A percentile compares a stretch with the other conserved stretches of the same genome.
These are phyloP conservation scores for Pyrenochaeta sp. DNA, from an alignment of 2,329 filamentous ascomycete species.

Conservation along the genomic window DNA sequence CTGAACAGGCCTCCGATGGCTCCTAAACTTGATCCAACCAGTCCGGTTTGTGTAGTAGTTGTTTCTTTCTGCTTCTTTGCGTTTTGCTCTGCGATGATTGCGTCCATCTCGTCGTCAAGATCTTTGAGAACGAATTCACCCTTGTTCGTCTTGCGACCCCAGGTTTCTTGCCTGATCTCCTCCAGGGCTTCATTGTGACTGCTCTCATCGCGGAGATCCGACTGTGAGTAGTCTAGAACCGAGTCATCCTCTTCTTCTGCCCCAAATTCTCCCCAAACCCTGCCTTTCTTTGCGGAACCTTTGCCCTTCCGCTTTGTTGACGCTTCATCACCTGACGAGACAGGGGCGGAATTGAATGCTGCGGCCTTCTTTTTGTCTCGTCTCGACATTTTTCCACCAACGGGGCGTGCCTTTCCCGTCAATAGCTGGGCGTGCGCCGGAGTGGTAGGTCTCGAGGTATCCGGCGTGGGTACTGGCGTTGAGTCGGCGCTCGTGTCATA, in stretches of 20 bases:
- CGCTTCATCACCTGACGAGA: conserved; percentile 85
- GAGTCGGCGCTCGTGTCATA: conserved; percentile 68
- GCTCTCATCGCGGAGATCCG: conserved; percentile 58
- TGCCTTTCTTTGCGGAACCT: conserved; percentile 77
- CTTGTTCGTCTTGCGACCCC: conserved; percentile 84
- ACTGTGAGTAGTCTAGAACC: conserved; percentile 87
- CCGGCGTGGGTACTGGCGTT: conserved; percentile 74
- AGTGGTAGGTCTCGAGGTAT: conserved; percentile 80
- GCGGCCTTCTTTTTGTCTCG: conserved; percentile 75
- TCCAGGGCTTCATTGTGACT: conserved; percentile 69
- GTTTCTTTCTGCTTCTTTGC: conserved; percentile 54
- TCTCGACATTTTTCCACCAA: conserved; percentile 76
- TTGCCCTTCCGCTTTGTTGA: conserved; percentile 64
- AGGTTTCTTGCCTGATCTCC: conserved; percentile 77
- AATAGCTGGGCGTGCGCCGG: conserved; percentile 73
- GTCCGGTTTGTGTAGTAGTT: conserved; percentile 56
- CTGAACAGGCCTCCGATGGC: conserved; percentile 89
- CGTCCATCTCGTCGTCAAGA: conserved; percentile 89
- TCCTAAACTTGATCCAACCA: conserved; percentile 81
- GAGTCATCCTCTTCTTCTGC: conserved; percentile 82
- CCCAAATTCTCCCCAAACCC: conserved; percentile 92
- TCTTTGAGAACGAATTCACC: conserved; percentile 95
- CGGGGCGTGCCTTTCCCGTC: conserved; percentile 74
- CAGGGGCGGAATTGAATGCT: conserved; percentile 62
- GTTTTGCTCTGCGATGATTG: conserved; percentile 83